Evolutionary conservation across 1,284 basidiomycete genomes (phyloP).

Genomic region (Sanghuangporus sanghuang): DNA sequence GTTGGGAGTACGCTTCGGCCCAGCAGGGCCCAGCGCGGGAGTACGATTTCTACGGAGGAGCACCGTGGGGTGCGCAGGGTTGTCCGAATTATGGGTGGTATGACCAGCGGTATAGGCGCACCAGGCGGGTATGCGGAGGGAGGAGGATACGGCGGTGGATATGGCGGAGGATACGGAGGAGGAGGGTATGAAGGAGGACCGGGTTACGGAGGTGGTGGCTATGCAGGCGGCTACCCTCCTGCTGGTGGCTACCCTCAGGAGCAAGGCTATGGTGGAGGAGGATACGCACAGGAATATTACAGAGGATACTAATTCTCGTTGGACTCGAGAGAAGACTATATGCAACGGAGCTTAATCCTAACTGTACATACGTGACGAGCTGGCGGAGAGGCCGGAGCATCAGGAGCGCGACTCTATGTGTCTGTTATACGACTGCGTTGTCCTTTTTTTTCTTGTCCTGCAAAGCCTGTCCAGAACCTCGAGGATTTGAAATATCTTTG

Average conservation of each 20-base stretch:
- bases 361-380: too few relatives aligned
- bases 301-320: not conserved
- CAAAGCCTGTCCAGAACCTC: too few relatives aligned
- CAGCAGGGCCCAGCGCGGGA: slow-evolving; percentile 9
- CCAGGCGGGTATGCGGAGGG: not conserved
- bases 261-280: not conserved
- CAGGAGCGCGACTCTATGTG: too few relatives aligned
- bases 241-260: not conserved
- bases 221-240: not conserved
- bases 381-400: too few relatives aligned
- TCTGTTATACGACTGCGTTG: too few relatives aligned
- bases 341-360: too few relatives aligned
- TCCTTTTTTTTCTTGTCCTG: too few relatives aligned
- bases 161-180: slow-evolving; percentile 6
- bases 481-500: too few relatives aligned
- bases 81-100: slow-evolving; percentile 16
- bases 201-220: slow-evolving; percentile 2
- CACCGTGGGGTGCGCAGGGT: slow-evolving; percentile 13
- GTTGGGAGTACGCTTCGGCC: slow-evolving; percentile 18
- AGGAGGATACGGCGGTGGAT: not conserved
- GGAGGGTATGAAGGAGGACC: slow-evolving; percentile 5
- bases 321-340: not conserved
- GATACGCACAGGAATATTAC: not conserved
- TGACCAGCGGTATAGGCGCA: slow-evolving; percentile 6
- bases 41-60: slow-evolving; percentile 12